Evolutionary conservation across 129 eudicot species (phyloP).

Genomic region (Chrysanthemum makinoi): DNA sequence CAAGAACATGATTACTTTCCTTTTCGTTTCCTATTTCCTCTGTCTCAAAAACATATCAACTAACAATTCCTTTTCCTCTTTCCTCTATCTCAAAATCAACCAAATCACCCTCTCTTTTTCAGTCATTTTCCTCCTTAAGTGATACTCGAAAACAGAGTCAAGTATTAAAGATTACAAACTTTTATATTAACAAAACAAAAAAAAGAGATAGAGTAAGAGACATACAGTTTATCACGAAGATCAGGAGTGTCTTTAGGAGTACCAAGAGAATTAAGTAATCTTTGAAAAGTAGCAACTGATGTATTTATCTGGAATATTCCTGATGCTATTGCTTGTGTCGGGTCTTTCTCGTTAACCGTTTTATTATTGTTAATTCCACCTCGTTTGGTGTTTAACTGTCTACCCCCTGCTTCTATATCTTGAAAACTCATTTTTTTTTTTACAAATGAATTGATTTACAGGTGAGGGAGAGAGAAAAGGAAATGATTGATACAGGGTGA

Average conservation of each 20-base stretch:
- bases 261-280: constrained; percentile 82
- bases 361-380: constrained; percentile 35
- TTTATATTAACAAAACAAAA: neutral
- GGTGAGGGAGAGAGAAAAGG: too few relatives aligned
- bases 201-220: neutral
- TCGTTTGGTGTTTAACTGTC: constrained; percentile 44
- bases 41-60: too few relatives aligned
- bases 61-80: too few relatives aligned
- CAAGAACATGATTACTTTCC: too few relatives aligned
- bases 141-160: too few relatives aligned
- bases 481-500: too few relatives aligned
- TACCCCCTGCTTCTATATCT: constrained; percentile 86
- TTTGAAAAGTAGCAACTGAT: constrained; percentile 74
- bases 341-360: constrained; percentile 24
- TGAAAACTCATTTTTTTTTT: constrained; percentile 62
- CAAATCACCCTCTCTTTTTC: too few relatives aligned
- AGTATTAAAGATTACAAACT: neutral
- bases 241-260: constrained; percentile 91
- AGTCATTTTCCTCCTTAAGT: too few relatives aligned
- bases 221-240: constrained; percentile 85
- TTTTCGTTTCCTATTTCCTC: too few relatives aligned
- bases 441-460: neutral
- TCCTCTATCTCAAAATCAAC: too few relatives aligned
- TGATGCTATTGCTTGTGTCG: constrained; percentile 89
- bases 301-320: constrained; percentile 92